Evolutionary conservation across 192 early-diverging fungal genomes (phyloP), one percentile per base, ranked within the genome.

Genomic region (Backusella mclennaniae): DNA sequence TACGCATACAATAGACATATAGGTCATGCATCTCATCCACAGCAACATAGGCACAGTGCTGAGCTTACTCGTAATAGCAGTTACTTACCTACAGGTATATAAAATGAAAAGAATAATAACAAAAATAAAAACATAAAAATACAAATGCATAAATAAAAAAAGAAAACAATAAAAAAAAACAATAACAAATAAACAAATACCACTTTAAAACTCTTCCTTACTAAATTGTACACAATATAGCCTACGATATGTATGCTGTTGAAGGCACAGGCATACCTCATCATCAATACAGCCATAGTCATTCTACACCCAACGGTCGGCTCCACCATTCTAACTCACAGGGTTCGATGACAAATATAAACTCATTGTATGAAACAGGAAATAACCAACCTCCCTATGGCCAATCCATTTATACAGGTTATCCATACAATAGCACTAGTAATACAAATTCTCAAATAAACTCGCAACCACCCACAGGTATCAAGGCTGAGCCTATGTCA

Each of bases 361-460:
- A 29, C 23, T 70, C 69, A 42, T 12, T 71, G 1, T 71, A 71
- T 71, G 70, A 71, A 46, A 29, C 26, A 46, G 39, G 39, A 19
- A 49, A 49, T 44, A 41, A 44, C 15, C 70, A 71, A 31, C 29
- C 70, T 29, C 70, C 39, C 7, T 71, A 71, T 71, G 70, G 70
- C 1, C 70, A 71, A 31, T 36, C 67, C 29, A 68, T 71, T 17
- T 71, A 71, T 49, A 29, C 70, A 31, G 70, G 70, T 19, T 71
- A 71, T 33, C 26, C 39, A 14, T 70, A 35, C 14, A 39, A 44
- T 15, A 26, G 19, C 12, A 26, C 11, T 42, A 23, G 14, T 12
- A 26, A 41, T 44, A 31, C 23, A 31, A 23, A 46, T 49, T 11
- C 41, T 31, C 21, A 71, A 49, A 8, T 17, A 31, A 12, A 46